Evolutionary conservation across 2,329 filamentous ascomycete species (phyloP).

Genomic region (Aspergillus unguis): DNA sequence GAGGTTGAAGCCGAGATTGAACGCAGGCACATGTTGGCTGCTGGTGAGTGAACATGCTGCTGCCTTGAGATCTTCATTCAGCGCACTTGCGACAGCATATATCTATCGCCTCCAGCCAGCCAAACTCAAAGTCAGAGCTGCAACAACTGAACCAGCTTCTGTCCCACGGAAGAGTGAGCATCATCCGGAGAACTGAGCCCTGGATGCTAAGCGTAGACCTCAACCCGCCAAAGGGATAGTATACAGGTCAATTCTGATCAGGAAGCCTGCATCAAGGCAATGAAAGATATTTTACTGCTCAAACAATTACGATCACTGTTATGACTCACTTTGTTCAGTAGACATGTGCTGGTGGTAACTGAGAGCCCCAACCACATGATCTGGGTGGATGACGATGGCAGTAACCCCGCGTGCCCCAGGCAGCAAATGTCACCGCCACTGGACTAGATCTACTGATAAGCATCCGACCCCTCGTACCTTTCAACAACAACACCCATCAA

Average conservation of each 20-base stretch:
- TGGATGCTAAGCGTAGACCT: no score
- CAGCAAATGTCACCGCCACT: constrained; percentile 15
- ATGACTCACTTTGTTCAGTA: no score
- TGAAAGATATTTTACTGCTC: no score
- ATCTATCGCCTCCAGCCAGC: neutral
- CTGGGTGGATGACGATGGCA: constrained; percentile 9
- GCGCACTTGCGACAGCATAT: neutral
- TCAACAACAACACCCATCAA: neutral
- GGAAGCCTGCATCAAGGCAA: no score
- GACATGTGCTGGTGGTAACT: constrained; percentile 9
- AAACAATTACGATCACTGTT: no score
- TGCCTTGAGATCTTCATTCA: neutral
- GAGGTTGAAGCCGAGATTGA: constrained; percentile 60
- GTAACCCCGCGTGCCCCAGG: constrained; percentile 17
- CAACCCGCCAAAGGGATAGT: neutral
- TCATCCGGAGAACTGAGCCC: no score
- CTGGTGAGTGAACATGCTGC: constrained; percentile 34
- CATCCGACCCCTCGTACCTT: neutral
- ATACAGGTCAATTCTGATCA: no score
- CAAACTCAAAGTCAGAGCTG: no score
- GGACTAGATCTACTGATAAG: constrained; percentile 13
- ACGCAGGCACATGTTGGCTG: constrained; percentile 44
- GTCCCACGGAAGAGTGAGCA: neutral
- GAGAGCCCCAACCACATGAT: constrained; percentile 17
- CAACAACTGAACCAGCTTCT: neutral